Conservation (phyloP, 106 monocot species). For the Dioscorea zingiberensis region DNA sequence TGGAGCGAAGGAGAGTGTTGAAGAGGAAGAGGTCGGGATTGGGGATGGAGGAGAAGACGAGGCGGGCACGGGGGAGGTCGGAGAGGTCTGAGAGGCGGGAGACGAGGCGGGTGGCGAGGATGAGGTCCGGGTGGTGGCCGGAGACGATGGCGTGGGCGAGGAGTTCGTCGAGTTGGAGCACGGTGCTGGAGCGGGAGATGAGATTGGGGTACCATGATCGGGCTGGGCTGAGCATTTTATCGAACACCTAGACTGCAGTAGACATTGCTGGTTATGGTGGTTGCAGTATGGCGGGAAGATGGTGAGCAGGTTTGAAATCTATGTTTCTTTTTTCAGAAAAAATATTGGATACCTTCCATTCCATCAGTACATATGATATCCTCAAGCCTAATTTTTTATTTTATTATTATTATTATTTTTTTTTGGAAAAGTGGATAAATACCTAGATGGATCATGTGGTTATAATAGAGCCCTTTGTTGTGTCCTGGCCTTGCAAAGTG, state of each 20-base stretch:
- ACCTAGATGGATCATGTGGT: no score
- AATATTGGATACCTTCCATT: no score
- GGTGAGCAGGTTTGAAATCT: no score
- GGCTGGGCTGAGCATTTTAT: neutral
- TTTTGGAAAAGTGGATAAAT: no score
- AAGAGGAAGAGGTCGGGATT: slow-evolving; percentile 54
- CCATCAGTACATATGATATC: no score
- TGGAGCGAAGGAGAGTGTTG: slow-evolving; percentile 54
- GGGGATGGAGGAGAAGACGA: slow-evolving; percentile 44
- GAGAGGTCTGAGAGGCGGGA: slow-evolving; percentile 26
- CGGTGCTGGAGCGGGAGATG: slow-evolving; percentile 18
- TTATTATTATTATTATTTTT: no score
- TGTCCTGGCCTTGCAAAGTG: no score
- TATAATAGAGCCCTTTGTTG: no score
- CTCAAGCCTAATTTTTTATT: no score
- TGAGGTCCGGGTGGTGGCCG: slow-evolving; percentile 41
- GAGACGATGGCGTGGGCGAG: slow-evolving; percentile 39
- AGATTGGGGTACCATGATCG: neutral
- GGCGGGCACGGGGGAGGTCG: slow-evolving; percentile 7
- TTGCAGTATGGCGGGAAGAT: no score
- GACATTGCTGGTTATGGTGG: no score
- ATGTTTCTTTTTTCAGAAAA: no score
- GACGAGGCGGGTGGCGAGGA: slow-evolving; percentile 48
- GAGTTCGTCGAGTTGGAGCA: slow-evolving; percentile 51
- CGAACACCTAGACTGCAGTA: neutral